Percentiles rank a stretch among this genome's conserved stretches.
Evolutionary conservation across 352 stramenopile species (phyloP).

Genomic region (Pythium aphanidermatum): DNA sequence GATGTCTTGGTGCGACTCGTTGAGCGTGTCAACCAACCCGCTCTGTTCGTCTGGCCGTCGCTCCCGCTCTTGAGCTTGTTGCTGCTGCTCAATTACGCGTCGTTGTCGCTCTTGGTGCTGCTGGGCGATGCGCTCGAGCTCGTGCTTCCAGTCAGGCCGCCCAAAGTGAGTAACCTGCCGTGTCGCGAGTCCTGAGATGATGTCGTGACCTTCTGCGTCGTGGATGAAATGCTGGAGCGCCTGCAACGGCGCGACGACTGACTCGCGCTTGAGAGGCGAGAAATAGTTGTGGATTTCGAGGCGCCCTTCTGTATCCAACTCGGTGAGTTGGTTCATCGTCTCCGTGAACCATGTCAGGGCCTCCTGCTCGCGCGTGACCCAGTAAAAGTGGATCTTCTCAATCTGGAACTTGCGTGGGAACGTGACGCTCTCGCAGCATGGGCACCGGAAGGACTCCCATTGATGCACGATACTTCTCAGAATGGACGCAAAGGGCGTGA

Average conservation of each 20-base stretch:
- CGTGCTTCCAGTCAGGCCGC: conserved; percentile 63
- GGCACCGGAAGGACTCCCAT: conserved; percentile 51
- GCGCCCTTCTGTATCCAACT: conserved; percentile 62
- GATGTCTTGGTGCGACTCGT: conserved; percentile 43
- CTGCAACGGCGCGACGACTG: conserved; percentile 48
- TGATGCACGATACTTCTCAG: conserved; percentile 63
- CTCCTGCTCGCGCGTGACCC: conserved; percentile 69
- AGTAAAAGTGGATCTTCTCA: conserved; percentile 85
- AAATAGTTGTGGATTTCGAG: conserved; percentile 85
- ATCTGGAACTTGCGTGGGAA: conserved; percentile 64
- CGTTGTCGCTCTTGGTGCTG: conserved; percentile 5
- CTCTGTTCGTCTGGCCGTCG: no score
- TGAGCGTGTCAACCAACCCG: no score
- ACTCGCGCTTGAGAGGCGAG: conserved; percentile 59
- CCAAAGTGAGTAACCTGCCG: conserved; percentile 78
- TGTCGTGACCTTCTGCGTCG: conserved; percentile 52
- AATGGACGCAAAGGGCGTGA: conserved; percentile 72
- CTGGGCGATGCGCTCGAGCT: conserved; percentile 44
- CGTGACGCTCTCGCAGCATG: conserved; percentile 41
- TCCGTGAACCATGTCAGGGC: conserved; percentile 73
- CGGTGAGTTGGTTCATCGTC: conserved; percentile 76
- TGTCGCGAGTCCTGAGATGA: conserved; percentile 60
- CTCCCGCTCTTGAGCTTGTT: background rate
- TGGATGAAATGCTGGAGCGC: conserved; percentile 76
- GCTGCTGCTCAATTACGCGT: background rate